Evolutionary conservation across 345 rosid genomes (phyloP), one percentile per base, ranked within the genome.

Genomic region (Brassica carinata): DNA sequence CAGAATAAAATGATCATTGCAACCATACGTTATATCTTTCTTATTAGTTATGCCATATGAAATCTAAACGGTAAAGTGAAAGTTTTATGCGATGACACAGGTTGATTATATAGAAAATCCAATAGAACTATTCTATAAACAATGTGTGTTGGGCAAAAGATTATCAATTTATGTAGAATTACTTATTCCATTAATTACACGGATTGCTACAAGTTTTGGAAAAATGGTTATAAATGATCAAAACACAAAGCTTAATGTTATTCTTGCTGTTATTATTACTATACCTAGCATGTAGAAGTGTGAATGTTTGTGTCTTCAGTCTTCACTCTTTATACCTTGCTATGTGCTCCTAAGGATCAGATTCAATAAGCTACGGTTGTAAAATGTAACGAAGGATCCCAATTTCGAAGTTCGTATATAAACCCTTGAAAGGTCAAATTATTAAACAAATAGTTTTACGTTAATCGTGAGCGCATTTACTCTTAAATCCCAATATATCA

Each of bases 211-310:
- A 72, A 72, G 53, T 17, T 38, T 67, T 77, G 73, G 73, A 66
- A 66, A 65, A 65, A 55, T 36, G 61, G 77, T 78, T 72, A 10
- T 45, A 15, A 8, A 8, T 64, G 15, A 72, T 64, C 14, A 70
- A 34, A 31, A 33, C 36, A 13, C 51, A 43, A 70, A 63, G 17
- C 58, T 70, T 48, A 61, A 33, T 33, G 36, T 33, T 33, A 33
- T 33, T 5, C 36, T 33, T 33, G 45, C 9, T 40, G 68, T 13
- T 77, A 33, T 61, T 48, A 2, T 53, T 30, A 17, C 1, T 45
- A 77, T 71, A 36, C 65, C 66, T 78, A 78, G 64, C 72, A 23
- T 64, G 81, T 78, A 71, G 59, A 23, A 64, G 81, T 64, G 58
- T 71, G 76, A 53, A 64, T 71, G 68, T 76, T 19, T 53, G 59